Base-by-base conservation (phyloP, 441 rosid species). In the Erodium texanum region DNA sequence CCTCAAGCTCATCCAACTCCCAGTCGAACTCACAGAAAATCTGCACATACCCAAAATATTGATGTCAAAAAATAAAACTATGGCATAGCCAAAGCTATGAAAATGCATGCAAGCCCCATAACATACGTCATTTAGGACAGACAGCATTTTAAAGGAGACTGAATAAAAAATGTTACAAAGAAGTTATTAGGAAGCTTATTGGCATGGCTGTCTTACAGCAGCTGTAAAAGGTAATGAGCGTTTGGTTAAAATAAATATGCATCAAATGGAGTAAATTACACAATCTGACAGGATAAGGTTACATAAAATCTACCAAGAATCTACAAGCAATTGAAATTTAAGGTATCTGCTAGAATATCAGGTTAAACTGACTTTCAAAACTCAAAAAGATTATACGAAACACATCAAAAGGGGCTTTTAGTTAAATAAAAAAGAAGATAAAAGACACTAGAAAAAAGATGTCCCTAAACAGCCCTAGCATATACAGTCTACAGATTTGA, bases 1-100 rank as follows among this genome's bases (percentile, higher is more conserved):
- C 99, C 87, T 94, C 87, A 74, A 87, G 80, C 64, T 88, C 89
- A 64, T 94, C 98, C 32, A 89, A 18, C 65, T 85, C 92, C 99
- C 99, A 94, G 80, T 94, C 97, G 76, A 86, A 94, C 70, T 90
- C 97, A 71, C 98, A 87, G 23, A 92, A 81, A 75, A 90, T 83
- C 99, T 94, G 89, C 84, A 87, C 56, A 38, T 38, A 70, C 66
- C 56, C 65, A 67, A 52, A 66, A 74, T 34, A 69, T 11, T 54
- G 11, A 64, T 34, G 38, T 68, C 48, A 83, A 65, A 36, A 14
- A 32, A 52, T 5, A 56, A 24, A 7, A 36, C 41, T 36, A 36
- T 36, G 41, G 36, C 6, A 32, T 32, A 4, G 36, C 3, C 36
- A 32, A 32, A n/a, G n/a, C n/a, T n/a, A n/a, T n/a, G n/a, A n/a